Percentiles rank a stretch among this genome's conserved stretches.
These are phyloP conservation scores for Aspergillus wentii DNA, from an alignment of 495 filamentous ascomycete genomes.

Conservation along the genomic window DNA sequence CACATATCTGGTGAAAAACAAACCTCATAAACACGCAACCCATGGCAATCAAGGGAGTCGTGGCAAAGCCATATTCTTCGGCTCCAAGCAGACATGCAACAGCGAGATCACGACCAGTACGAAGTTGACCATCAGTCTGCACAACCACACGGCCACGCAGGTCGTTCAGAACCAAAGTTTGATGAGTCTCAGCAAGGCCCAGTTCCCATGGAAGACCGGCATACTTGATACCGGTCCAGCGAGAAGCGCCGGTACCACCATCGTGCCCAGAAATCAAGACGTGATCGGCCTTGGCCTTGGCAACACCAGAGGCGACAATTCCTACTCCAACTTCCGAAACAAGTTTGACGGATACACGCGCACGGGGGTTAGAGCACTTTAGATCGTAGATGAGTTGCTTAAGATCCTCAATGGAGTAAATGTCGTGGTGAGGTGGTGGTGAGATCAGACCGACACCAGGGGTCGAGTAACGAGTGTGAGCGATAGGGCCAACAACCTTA, in stretches of 20 bases:
- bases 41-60: constrained; percentile 93
- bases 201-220: constrained; percentile 98
- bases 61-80: constrained; percentile 99
- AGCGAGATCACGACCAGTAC: constrained; percentile 92
- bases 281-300: constrained; percentile 97
- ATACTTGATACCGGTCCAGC: constrained; percentile 99
- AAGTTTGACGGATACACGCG: constrained; percentile 96
- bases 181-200: constrained; percentile 96
- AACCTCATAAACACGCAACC: constrained; percentile 96
- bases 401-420: constrained; percentile 98
- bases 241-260: constrained; percentile 94
- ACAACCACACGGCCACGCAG: constrained; percentile 94
- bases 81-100: constrained; percentile 96
- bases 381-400: constrained; percentile 99
- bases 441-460: constrained; percentile 97
- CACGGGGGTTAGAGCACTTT: constrained; percentile 93
- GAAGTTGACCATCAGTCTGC: constrained; percentile 94
- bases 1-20: too few species aligned
- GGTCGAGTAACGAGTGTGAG: constrained; percentile 95
- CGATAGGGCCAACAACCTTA: constrained; percentile 96
- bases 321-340: constrained; percentile 98
- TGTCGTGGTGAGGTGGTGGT: constrained; percentile 98
- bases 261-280: constrained; percentile 98
- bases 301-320: constrained; percentile 97
- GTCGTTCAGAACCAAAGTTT: constrained; percentile 97